Percentiles rank a stretch among this genome's conserved stretches.
These are phyloP conservation scores for Rhizopus microsporus DNA, from an alignment of 371 early-diverging fungal genomes.

Conservation along the genomic window DNA sequence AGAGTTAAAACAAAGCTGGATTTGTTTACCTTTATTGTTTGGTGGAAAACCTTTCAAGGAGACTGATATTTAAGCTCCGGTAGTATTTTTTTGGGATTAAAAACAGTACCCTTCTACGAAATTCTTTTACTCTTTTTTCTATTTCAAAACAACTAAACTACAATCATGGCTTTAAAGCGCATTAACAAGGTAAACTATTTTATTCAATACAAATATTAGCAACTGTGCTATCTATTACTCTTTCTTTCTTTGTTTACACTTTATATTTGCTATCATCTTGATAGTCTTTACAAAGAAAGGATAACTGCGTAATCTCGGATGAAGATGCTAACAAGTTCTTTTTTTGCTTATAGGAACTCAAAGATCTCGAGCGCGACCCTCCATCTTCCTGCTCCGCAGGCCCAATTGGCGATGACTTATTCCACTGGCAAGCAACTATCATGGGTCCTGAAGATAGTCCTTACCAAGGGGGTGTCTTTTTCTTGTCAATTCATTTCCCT, in stretches of 20 bases:
- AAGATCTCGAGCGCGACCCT: constrained; percentile 95
- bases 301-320: constrained; percentile 4
- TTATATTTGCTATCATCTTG: background rate
- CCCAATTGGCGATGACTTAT: constrained; percentile 85
- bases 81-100: constrained; percentile 20
- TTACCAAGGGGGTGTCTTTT: constrained; percentile 92
- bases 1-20: too few relatives aligned
- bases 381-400: constrained; percentile 95
- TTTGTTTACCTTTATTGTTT: constrained; percentile 11
- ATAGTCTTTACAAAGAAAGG: background rate
- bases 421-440: constrained; percentile 97
- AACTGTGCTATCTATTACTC: background rate
- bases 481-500: constrained; percentile 98
- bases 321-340: background rate
- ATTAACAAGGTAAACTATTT: constrained; percentile 81
- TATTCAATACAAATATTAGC: background rate
- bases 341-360: constrained; percentile 74
- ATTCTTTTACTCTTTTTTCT: background rate
- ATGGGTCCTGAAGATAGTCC: constrained; percentile 89
- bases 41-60: background rate
- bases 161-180: constrained; percentile 65
- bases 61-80: background rate
- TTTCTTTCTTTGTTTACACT: background rate
- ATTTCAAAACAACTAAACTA: background rate
- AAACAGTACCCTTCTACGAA: constrained; percentile 42